phyloP scores from a whole-genome alignment of 257 asterid genomes.

The Knoxia roxburghii region DNA sequence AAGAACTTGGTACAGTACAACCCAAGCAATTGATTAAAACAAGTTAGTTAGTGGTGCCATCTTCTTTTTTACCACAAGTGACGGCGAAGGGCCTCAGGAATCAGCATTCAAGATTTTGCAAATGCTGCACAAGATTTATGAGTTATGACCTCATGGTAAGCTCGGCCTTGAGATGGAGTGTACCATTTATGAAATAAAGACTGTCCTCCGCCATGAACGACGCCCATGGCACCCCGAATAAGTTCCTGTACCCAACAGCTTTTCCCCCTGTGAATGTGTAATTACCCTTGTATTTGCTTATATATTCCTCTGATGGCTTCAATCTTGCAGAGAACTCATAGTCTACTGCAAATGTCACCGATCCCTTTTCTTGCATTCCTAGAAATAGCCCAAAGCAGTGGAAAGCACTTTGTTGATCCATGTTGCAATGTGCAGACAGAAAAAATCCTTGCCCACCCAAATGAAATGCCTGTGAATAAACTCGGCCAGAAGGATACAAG shows the following conservation, averaged over 20 bases:
- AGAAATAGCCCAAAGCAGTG: slow-evolving; percentile 89
- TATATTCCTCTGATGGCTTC: slow-evolving; percentile 67
- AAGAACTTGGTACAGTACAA: neutral
- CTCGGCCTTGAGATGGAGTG: slow-evolving; percentile 82
- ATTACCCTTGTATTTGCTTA: slow-evolving; percentile 78
- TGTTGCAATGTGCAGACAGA: slow-evolving; percentile 87
- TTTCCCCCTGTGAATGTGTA: slow-evolving; percentile 85
- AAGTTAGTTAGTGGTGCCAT: neutral
- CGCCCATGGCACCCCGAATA: slow-evolving; percentile 71
- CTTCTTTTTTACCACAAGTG: neutral
- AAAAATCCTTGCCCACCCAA: slow-evolving; percentile 93
- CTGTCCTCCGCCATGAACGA: slow-evolving; percentile 84
- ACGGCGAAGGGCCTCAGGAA: too few relatives aligned
- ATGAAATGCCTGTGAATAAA: slow-evolving; percentile 90
- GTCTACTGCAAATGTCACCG: slow-evolving; percentile 70
- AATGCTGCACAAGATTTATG: neutral
- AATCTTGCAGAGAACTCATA: slow-evolving; percentile 84
- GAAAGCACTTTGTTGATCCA: slow-evolving; percentile 85
- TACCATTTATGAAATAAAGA: slow-evolving; percentile 55
- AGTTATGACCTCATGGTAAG: slow-evolving; percentile 60
- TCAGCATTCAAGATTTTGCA: neutral
- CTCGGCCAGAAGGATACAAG: slow-evolving; percentile 74
- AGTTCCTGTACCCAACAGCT: slow-evolving; percentile 83
- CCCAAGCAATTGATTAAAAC: neutral
- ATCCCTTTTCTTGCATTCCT: slow-evolving; percentile 95